phyloP scores from a whole-genome alignment of 1,139 yeast species.

The Maudiozyma humilis region DNA sequence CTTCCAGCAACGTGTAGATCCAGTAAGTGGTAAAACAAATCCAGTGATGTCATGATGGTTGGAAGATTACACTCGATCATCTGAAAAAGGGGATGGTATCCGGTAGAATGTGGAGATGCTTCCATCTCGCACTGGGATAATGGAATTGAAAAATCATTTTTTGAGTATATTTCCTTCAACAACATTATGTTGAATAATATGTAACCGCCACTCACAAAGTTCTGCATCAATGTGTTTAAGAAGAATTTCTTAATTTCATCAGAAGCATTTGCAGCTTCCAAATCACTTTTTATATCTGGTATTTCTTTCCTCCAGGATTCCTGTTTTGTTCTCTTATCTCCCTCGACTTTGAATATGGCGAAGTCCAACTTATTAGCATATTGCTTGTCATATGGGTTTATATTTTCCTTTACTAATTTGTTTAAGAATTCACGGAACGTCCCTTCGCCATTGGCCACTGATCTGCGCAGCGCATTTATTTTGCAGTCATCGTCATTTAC shows the following conservation, averaged over 20 bases:
- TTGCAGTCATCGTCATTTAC: neutral
- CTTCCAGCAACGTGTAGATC: no score
- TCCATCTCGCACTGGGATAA: no score
- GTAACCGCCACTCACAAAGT: slow-evolving; percentile 10
- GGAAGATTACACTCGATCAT: no score
- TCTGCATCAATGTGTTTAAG: slow-evolving; percentile 6
- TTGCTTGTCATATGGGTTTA: neutral
- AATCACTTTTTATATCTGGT: neutral
- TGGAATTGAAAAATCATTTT: no score
- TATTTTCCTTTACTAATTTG: slow-evolving; percentile 6
- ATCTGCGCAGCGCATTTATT: neutral
- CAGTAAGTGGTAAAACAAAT: no score
- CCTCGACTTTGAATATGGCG: slow-evolving; percentile 2
- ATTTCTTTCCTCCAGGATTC: slow-evolving; percentile 1
- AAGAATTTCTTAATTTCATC: neutral
- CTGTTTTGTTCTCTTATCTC: neutral
- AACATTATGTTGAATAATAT: no score
- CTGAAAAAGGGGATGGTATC: no score
- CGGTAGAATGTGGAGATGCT: no score
- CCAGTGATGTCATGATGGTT: no score
- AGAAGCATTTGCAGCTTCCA: neutral
- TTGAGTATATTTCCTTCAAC: no score
- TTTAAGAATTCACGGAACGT: neutral
- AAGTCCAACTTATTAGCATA: neutral
- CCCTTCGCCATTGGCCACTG: neutral